A percentile compares a stretch with the other conserved stretches of the same genome.
These are phyloP conservation scores for Lagenidium giganteum DNA, from an alignment of 352 stramenopile species.

Conservation along the genomic window DNA sequence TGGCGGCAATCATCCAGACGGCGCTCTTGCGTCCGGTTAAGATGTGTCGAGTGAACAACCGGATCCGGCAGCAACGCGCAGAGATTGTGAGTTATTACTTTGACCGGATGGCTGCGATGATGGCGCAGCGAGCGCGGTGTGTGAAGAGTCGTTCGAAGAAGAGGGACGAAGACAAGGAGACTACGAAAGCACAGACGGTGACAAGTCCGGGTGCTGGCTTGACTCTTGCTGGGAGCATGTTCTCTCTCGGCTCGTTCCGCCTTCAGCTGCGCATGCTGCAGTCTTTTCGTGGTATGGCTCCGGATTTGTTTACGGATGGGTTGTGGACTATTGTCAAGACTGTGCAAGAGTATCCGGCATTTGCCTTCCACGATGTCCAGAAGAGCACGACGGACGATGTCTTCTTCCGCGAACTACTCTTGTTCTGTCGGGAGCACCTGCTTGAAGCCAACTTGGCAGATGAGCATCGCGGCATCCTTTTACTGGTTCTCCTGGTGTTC, in stretches of 20 bases:
- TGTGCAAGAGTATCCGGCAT: conserved; percentile 50
- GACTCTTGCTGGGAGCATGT: conserved; percentile 23
- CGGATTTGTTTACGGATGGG: conserved; percentile 46
- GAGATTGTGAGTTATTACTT: conserved; percentile 19
- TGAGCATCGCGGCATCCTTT: conserved; percentile 23
- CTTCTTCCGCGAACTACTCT: conserved; percentile 34
- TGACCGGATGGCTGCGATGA: neutral
- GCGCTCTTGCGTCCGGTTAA: conserved; percentile 4
- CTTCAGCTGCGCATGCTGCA: conserved; percentile 68
- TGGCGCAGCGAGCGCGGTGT: neutral
- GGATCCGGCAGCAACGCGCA: conserved; percentile 8
- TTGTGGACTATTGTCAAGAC: conserved; percentile 45
- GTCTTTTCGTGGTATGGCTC: conserved; percentile 34
- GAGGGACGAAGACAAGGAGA: neutral
- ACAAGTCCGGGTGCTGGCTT: conserved; percentile 17
- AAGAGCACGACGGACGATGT: conserved; percentile 23
- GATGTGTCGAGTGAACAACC: conserved; percentile 3
- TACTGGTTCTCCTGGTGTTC: conserved; percentile 49
- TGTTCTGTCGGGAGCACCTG: conserved; percentile 43
- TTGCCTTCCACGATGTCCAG: conserved; percentile 27
- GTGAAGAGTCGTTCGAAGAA: conserved; percentile 3
- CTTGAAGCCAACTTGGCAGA: conserved; percentile 3
- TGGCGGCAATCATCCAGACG: conserved; percentile 10
- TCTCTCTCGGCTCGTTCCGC: conserved; percentile 45
- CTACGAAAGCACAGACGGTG: conserved; percentile 1